These are phyloP conservation scores for Skeletonema marinoi DNA, from an alignment of 108 stramenopile species.

Conservation along the genomic window DNA sequence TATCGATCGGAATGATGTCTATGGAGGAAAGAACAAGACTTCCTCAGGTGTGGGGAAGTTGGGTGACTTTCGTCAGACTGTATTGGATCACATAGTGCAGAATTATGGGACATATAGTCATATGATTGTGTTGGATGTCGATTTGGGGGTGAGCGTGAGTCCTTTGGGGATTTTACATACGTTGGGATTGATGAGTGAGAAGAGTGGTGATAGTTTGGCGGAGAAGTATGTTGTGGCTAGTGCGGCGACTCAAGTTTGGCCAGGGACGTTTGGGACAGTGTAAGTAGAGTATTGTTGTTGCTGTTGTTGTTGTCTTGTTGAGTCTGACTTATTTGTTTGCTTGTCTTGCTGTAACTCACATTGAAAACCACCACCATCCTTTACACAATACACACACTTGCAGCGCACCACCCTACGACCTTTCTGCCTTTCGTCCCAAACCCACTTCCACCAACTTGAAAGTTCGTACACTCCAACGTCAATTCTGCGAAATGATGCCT, in stretches of 20 bases:
- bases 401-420: slow-evolving; percentile 15
- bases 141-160: slow-evolving; percentile 10
- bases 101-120: slow-evolving; percentile 14
- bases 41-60: not conserved
- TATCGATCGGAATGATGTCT: slow-evolving; percentile 15
- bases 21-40: slow-evolving; percentile 1
- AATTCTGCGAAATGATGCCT: slow-evolving; percentile 31
- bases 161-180: slow-evolving; percentile 25
- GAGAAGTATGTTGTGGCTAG: slow-evolving; percentile 6
- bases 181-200: slow-evolving; percentile 8
- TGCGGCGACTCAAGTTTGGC: slow-evolving; percentile 13
- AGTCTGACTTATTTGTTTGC: no score
- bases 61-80: not conserved
- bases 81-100: slow-evolving; percentile 5
- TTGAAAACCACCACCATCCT: no score
- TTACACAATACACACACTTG: not conserved
- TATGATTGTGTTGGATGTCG: slow-evolving; percentile 33
- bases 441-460: slow-evolving; percentile 1
- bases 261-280: slow-evolving; percentile 14
- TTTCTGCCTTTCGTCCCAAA: slow-evolving; percentile 25
- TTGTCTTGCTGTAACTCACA: no score
- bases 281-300: not conserved
- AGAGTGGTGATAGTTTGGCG: not conserved
- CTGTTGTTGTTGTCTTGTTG: not conserved
- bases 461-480: slow-evolving; percentile 8